Evolutionary conservation across 805 yeast species (phyloP), one percentile per base, ranked within the genome.

Genomic region (Peterozyma xylosa): DNA sequence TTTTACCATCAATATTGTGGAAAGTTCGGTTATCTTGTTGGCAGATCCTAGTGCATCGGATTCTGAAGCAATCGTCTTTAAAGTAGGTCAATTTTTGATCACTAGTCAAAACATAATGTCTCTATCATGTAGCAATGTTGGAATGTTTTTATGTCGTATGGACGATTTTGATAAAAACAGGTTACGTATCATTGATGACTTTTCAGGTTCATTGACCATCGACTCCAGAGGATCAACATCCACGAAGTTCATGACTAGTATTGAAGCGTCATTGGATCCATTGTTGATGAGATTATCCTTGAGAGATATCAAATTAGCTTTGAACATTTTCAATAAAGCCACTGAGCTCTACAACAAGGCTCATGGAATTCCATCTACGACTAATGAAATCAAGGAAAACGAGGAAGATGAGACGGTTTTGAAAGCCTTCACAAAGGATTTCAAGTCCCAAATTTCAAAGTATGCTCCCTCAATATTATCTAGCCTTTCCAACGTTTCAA

Each of bases 1-100:
- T 0, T 76, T 73, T 48, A 73, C 86, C 1, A 56, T 91, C 33
- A 88, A 86, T 54, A 63, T 93, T 35, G 78, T 80, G 5, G 82
- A 87, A 44, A 80, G 91, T 0, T 86, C 95, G 0, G 68, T 91
- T 15, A 78, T 87, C 15, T 63, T 93, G 30, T 63, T 93, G 37
- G 96, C 96, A 0, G 86, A 91, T 57, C 86, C 96, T 0, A 71
- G 82, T 1, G 67, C 71, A 7, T 57, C 62, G 2, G 72, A 80
- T 48, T 78, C 96, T 0, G 96, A 90, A 53, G 98, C 98, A 0
- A 74, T 91, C 48, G 96, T 91, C 2, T 83, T 93, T 66, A 86
- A 86, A 54, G 78, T 89, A 11, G 95, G 84, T 47, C 96, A 90
- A 55, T 62, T 89, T 2, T 64, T 82, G 38, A 57, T 86, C 3